Evolutionary conservation across 2,329 filamentous ascomycete genomes (phyloP), one percentile per base, ranked within the genome.

Genomic region (Aspergillus latus): DNA sequence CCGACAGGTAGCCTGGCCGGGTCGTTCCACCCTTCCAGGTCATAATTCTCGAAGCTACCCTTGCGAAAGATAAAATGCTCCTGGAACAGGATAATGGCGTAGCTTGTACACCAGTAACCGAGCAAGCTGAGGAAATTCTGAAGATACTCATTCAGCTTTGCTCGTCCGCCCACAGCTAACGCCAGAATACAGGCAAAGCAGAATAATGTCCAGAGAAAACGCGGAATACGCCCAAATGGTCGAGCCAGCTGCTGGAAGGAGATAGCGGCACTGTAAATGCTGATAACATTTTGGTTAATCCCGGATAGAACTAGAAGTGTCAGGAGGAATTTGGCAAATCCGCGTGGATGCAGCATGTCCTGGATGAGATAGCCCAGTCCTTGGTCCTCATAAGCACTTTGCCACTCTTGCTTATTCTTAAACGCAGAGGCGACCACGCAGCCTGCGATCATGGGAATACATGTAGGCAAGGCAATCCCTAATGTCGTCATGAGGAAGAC

Each of bases 241-340:
- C 45, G 45, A 8, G 52, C 30, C 8, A 55, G 46, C 28, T 55
- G 52, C 21, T 55, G 52, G 26, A 55, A 49, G 0, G 52, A 49
- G 28, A 55, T 49, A 10, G 52, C 46, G 13, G 52, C 15, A 4
- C 45, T 49, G 30, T 55, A 55, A 29, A 55, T 55, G 9, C 45
- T 49, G n/a, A 55, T 55, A 1, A 49, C 52, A 21, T 49, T 49
- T 5, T 40, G 29, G 37, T 49, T 49, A 39, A 55, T 49, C 7
- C 52, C 52, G 7, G 45, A 49, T 4, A 55, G 45, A n/a, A 49
- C 46, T 2, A 55, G 39, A 5, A 55, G 36, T 0, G 46, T 49
- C 5, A 55, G 45, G 5, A 55, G 36, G 45, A 55, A 55, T n/a
- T 55, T 55, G 45, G 52, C 52, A 15, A 55, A 49, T 3, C 52